Evolutionary conservation across 2,329 filamentous ascomycete species (phyloP), one percentile per base, ranked within the genome.

Genomic region (Epichloe scottii): DNA sequence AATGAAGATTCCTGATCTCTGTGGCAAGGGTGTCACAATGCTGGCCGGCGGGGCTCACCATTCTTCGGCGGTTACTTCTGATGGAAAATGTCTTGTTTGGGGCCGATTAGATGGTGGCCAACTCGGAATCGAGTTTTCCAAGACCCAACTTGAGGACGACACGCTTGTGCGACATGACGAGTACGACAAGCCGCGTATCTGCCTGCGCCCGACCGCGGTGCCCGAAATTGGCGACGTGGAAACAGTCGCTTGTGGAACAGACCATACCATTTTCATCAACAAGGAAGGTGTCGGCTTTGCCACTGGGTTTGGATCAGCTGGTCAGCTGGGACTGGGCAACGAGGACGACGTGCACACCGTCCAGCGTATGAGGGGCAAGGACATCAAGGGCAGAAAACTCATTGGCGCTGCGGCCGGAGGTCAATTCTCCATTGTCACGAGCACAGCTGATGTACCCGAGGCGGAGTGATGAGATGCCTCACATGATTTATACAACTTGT

Each of bases 321-420:
- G 87, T 64, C 86, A 90, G 68, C 89, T 86, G 5, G 88, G 87
- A 6, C 82, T 83, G 55, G 86, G 85, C 39, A 83, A 77, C 1
- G 80, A 80, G n/a, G 87, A 93, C 47, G 89, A 95, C 59, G 77
- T 95, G 33, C 77, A 84, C 58, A 75, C 79, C 23, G 88, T 90
- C 0, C 93, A 85, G 0, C 61, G 84, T 46, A 87, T 96, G 51
- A 86, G 94, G 61, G 95, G 95, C 71, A 86, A 83, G 12, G 89
- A 89, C 41, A 79, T 93, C 30, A 77, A 82, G 33, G 87, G 80
- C 41, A 83, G 85, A 68, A 81, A 83, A 66, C 75, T 96, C 42
- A 75, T 82, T 35, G 88, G 77, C 68, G 87, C 86, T n/a, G 87
- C 87, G 42, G 85, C 85, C n/a, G 90, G 91, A 57, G 89, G 89